Conservation (phyloP, 805 yeast species). For the Blastobotrys attinorum region DNA sequence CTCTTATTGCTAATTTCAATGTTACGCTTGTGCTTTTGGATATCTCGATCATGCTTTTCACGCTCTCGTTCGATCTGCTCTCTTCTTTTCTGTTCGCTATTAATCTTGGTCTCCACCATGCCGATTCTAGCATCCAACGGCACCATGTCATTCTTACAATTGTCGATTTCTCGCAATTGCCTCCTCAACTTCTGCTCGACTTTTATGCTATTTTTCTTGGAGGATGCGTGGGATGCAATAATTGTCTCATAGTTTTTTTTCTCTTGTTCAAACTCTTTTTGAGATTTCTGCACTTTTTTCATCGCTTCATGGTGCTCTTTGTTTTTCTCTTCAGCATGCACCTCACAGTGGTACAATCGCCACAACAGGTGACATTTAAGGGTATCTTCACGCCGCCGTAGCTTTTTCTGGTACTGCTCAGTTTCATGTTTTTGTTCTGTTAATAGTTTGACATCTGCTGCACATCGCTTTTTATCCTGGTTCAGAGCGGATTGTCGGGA, state of each 20-base stretch:
- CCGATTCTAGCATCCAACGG: neutral
- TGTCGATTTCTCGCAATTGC: conserved; percentile 1
- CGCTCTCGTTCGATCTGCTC: conserved; percentile 30
- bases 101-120: neutral
- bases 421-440: conserved; percentile 69
- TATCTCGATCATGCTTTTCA: conserved; percentile 31
- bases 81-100: neutral
- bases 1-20: conserved; percentile 39
- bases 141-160: neutral
- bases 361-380: conserved; percentile 49
- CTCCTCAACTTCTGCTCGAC: neutral
- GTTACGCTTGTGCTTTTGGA: conserved; percentile 41
- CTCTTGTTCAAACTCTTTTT: conserved; percentile 2
- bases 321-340: conserved; percentile 24
- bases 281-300: conserved; percentile 16
- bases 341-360: conserved; percentile 55
- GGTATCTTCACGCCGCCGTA: conserved; percentile 14
- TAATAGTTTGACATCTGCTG: conserved; percentile 71
- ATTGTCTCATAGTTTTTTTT: conserved; percentile 4
- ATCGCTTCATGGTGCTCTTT: conserved; percentile 9
- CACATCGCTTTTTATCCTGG: conserved; percentile 59
- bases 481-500: conserved; percentile 58
- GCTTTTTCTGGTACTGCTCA: conserved; percentile 52
- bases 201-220: neutral
- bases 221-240: neutral